Conservation (phyloP, 2,329 filamentous ascomycete genomes). For the Botrytis cinerea region DNA sequence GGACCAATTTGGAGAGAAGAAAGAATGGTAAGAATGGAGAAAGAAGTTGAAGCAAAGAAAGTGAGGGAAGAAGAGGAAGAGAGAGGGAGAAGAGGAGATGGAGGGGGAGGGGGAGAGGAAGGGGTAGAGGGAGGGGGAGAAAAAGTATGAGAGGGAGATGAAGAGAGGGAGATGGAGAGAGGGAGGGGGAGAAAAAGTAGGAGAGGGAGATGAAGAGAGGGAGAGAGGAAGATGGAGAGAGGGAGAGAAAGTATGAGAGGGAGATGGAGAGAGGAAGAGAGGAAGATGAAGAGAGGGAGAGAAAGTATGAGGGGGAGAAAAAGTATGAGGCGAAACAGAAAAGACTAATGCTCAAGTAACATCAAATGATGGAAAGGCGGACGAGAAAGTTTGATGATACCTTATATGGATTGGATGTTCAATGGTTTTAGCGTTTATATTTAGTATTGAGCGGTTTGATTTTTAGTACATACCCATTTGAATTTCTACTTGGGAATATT, state of each 20-base stretch:
- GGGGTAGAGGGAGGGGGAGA: not conserved
- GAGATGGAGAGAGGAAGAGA: too few relatives aligned
- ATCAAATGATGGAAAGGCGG: slow-evolving; percentile 16
- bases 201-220: not conserved
- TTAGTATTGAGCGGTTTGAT: not conserved
- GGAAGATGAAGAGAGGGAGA: slow-evolving; percentile 20
- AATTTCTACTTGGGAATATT: not conserved
- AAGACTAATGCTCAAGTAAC: slow-evolving; percentile 13
- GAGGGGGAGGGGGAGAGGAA: not conserved
- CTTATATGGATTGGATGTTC: not conserved
- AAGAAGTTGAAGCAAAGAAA: slow-evolving; percentile 40
- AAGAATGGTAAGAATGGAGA: slow-evolving; percentile 47
- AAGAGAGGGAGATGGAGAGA: slow-evolving; percentile 37
- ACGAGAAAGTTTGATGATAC: slow-evolving; percentile 3
- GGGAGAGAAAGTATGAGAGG: not conserved
- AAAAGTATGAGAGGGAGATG: not conserved
- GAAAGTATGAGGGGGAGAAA: slow-evolving; percentile 33
- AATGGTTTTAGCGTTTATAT: not conserved
- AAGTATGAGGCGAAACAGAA: slow-evolving; percentile 20
- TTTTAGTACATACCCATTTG: not conserved
- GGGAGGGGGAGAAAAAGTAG: slow-evolving; percentile 15
- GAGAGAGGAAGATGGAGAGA: not conserved
- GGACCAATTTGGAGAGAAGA: slow-evolving; percentile 55
- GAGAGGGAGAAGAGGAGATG: not conserved
- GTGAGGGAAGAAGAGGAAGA: slow-evolving; percentile 13